Base-by-base conservation (phyloP, 2,329 filamentous ascomycete species). In the Periconia macrospinosa region DNA sequence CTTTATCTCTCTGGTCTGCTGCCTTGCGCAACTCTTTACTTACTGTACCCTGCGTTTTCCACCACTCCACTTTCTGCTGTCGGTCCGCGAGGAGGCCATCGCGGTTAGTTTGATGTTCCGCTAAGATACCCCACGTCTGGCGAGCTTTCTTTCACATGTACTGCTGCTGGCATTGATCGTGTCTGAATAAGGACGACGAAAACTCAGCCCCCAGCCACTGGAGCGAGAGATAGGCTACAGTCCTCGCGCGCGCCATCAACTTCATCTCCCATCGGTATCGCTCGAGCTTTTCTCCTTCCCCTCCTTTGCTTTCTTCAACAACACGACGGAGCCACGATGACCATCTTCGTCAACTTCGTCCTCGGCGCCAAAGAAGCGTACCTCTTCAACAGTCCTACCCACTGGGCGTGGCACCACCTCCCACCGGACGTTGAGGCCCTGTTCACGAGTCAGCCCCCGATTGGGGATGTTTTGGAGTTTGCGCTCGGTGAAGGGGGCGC, bases 311-410 rank as follows among this genome's bases (percentile, higher is more conserved):
- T 27, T 27, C 23, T 27, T 27, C 23, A 5, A 27, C 23, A 27
- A 27, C 23, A 27, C 23, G 8, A 27, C 23, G 8, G 8, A 27
- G 8, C 23, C 23, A 27, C 23, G 9, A 70, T 69, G 67, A 57
- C 66, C 20, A 63, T 70, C 41, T 66, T 60, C 30, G 60, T 65
- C 2, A 69, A 57, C 1, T 71, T 71, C 45, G 52, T 64, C 10
- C 57, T 71, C 49, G 68, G 68, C 17, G 14, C 56, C 27, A 68
- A 69, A 40, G 58, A 66, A 33, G 52, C 61, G 0, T 71, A 71
- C 52, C 69, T 71, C 58, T 71, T 71, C 47, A 71, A 70, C 48
- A 68, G 58, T 41, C 68, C 68, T 27, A 70, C 65, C 10, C 68
- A 69, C 49, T 70, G 67, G 67, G 67, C 67, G 19, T 62, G 66